phyloP scores from a whole-genome alignment of 2,329 filamentous ascomycete species.

The Pseudogymnoascus sp. region DNA sequence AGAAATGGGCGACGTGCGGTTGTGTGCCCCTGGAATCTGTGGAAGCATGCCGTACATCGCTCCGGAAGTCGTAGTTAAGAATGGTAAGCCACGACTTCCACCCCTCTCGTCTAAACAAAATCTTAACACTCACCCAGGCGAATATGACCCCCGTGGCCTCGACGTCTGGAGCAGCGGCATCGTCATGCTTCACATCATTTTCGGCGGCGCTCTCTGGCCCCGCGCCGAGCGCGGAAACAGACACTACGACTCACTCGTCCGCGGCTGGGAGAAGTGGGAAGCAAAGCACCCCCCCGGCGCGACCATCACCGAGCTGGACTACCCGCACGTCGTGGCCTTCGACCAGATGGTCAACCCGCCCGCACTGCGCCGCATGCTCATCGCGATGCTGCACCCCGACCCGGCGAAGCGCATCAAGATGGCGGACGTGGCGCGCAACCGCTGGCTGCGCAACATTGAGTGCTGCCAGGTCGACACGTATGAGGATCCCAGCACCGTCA shows the following conservation, averaged over 20 bases:
- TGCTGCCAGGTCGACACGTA: conserved; percentile 70
- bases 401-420: conserved; percentile 64
- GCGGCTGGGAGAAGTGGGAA: conserved; percentile 63
- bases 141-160: conserved; percentile 67
- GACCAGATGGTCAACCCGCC: conserved; percentile 59
- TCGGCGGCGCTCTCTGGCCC: conserved; percentile 66
- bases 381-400: conserved; percentile 77
- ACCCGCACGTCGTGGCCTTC: conserved; percentile 57
- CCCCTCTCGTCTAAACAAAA: not conserved
- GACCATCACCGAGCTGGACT: conserved; percentile 48
- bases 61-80: conserved; percentile 70
- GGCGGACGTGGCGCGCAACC: conserved; percentile 56
- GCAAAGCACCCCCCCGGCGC: conserved; percentile 41
- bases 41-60: conserved; percentile 82
- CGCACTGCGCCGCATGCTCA: conserved; percentile 59
- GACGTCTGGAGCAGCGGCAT: conserved; percentile 84
- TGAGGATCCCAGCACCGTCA: conserved; percentile 51
- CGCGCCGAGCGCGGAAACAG: conserved; percentile 48
- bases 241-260: conserved; percentile 57
- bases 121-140: conserved; percentile 26
- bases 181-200: conserved; percentile 70
- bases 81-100: conserved; percentile 35
- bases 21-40: conserved; percentile 72
- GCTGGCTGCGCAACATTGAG: conserved; percentile 67
- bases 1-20: conserved; percentile 61